phyloP scores from a whole-genome alignment of 495 filamentous ascomycete species.

The Hypoxylon cercidicola region DNA sequence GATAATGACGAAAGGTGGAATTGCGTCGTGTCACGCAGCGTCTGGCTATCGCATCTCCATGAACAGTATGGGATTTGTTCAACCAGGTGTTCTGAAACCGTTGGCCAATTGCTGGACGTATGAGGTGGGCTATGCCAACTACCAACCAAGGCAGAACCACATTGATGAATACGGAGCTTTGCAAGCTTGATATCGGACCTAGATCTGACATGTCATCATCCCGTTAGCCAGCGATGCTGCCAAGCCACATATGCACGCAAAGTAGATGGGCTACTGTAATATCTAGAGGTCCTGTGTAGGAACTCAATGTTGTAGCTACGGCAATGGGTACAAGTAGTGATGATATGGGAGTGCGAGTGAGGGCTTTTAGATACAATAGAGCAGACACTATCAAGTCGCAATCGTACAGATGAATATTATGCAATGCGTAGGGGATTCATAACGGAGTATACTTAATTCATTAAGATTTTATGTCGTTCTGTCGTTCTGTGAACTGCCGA shows the following conservation, averaged over 20 bases:
- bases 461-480: constrained; percentile 1
- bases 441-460: constrained; percentile 25
- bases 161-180: constrained; percentile 28
- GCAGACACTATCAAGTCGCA: background rate
- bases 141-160: constrained; percentile 35
- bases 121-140: constrained; percentile 34
- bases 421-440: constrained; percentile 15
- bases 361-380: constrained; percentile 16
- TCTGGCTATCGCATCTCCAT: constrained; percentile 33
- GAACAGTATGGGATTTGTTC: constrained; percentile 33
- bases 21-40: constrained; percentile 42
- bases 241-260: constrained; percentile 27
- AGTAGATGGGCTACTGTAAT: constrained; percentile 18
- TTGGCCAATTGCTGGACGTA: constrained; percentile 41
- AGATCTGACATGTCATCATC: constrained; percentile 44
- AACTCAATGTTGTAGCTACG: constrained; percentile 9
- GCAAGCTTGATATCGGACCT: constrained; percentile 33
- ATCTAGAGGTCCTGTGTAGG: constrained; percentile 4
- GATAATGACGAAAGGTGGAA: constrained; percentile 30
- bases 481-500: constrained; percentile 26
- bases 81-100: constrained; percentile 40
- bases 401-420: constrained; percentile 23
- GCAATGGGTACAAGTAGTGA: background rate
- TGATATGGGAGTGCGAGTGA: constrained; percentile 7
- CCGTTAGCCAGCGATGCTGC: constrained; percentile 41